These are phyloP conservation scores for Graphilbum fragrans DNA, from an alignment of 2,329 filamentous ascomycete species.

Conservation along the genomic window DNA sequence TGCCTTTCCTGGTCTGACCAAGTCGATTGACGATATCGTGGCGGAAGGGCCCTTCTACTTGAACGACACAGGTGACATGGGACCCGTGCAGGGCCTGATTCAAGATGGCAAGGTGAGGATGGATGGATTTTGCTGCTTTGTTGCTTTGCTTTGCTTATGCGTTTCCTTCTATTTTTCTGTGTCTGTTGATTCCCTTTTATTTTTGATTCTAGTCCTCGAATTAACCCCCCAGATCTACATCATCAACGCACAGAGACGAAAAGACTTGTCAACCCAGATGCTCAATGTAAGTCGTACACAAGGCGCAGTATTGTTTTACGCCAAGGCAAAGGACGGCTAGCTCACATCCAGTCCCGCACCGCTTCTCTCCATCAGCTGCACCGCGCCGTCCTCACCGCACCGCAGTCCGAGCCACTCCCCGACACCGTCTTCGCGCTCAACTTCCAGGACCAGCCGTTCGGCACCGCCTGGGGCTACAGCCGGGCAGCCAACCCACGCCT, in stretches of 20 bases:
- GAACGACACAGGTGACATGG: constrained; percentile 21
- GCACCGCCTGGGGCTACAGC: constrained; percentile 33
- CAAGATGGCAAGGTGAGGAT: constrained; percentile 27
- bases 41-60: constrained; percentile 30
- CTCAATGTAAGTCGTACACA: constrained; percentile 17
- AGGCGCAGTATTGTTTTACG: too few relatives aligned
- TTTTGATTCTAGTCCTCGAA: too few relatives aligned
- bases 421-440: constrained; percentile 40
- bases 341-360: constrained; percentile 25
- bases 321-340: not conserved
- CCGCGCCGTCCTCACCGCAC: constrained; percentile 36
- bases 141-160: too few relatives aligned
- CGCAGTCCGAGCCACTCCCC: constrained; percentile 30
- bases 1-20: constrained; percentile 32
- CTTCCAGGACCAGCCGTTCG: constrained; percentile 34
- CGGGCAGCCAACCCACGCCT: constrained; percentile 27
- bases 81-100: constrained; percentile 29
- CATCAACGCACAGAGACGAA: constrained; percentile 25
- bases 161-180: too few relatives aligned
- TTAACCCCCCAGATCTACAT: constrained; percentile 35
- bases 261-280: constrained; percentile 31
- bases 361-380: constrained; percentile 42
- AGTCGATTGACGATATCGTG: constrained; percentile 32
- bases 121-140: too few relatives aligned
- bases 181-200: too few relatives aligned